Evolutionary conservation across 768 basidiomycete species (phyloP).

Genomic region (Botryobasidium botryosum): DNA sequence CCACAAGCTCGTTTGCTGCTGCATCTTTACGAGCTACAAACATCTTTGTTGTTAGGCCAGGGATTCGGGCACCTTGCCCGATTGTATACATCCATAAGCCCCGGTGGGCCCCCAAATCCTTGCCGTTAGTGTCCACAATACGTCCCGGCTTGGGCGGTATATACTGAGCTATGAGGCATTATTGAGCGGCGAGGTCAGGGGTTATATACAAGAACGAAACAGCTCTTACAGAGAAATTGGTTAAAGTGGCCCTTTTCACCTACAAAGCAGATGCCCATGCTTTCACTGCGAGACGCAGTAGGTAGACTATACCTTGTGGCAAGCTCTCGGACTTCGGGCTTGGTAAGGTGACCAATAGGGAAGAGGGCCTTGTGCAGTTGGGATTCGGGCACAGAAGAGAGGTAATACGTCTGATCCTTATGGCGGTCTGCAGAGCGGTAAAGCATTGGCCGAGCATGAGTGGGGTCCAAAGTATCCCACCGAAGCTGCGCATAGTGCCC

Average conservation of each 20-base stretch:
- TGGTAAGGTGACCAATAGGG: conserved; percentile 51
- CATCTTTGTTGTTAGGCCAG: conserved; percentile 41
- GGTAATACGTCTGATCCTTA: conserved; percentile 90
- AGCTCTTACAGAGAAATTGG: conserved; percentile 47
- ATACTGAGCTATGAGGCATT: conserved; percentile 45
- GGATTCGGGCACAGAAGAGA: conserved; percentile 55
- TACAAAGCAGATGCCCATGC: conserved; percentile 91
- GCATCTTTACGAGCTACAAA: conserved; percentile 63
- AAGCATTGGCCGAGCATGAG: conserved; percentile 21
- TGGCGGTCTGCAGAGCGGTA: conserved; percentile 31
- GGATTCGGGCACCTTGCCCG: conserved; percentile 58
- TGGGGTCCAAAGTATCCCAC: conserved; percentile 22
- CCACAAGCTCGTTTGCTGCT: conserved; percentile 44
- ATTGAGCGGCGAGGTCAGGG: not conserved
- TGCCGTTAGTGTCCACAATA: conserved; percentile 44
- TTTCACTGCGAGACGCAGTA: conserved; percentile 63
- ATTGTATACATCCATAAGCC: conserved; percentile 80
- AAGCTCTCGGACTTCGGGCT: conserved; percentile 54
- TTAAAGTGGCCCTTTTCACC: conserved; percentile 61
- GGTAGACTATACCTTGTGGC: conserved; percentile 46
- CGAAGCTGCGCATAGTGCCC: conserved; percentile 77
- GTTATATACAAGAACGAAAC: not conserved
- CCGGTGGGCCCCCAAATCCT: conserved; percentile 38
- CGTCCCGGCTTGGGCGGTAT: conserved; percentile 49
- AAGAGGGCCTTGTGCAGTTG: conserved; percentile 51